Evolutionary conservation across 176 grass and related monocot species (phyloP).

Genomic region (Bromus sterilis): DNA sequence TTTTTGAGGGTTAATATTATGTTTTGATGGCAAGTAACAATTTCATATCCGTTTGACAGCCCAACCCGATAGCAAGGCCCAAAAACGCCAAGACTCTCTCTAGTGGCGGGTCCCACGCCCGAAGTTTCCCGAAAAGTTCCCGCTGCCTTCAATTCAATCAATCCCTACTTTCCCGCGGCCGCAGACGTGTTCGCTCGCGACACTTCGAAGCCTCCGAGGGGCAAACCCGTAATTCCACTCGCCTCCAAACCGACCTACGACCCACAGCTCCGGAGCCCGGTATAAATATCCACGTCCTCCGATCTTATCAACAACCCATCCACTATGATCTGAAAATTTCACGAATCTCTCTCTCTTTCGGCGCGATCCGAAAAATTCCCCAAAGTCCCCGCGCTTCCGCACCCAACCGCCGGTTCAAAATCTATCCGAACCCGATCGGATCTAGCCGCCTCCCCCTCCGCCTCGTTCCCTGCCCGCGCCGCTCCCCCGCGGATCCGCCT

Average conservation of each 20-base stretch:
- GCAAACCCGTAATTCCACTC: background rate
- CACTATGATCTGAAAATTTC: background rate
- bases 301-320: background rate
- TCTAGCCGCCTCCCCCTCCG: background rate
- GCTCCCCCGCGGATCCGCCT: background rate
- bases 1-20: no score
- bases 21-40: no score
- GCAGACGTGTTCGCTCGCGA: conserved; percentile 22
- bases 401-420: background rate
- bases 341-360: background rate
- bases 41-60: background rate
- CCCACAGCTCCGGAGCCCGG: background rate
- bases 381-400: background rate
- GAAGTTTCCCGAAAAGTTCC: background rate
- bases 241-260: conserved; percentile 14
- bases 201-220: background rate
- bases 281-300: conserved; percentile 5
- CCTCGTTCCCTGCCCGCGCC: background rate
- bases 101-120: background rate
- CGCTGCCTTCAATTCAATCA: background rate
- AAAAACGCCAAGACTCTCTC: background rate
- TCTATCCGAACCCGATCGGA: background rate
- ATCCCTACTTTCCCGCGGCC: background rate
- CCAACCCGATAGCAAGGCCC: background rate
- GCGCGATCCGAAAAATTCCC: background rate